Evolutionary conservation across 805 yeast genomes (phyloP), one percentile per base, ranked within the genome.

Genomic region (Hanseniaspora occidentalis): DNA sequence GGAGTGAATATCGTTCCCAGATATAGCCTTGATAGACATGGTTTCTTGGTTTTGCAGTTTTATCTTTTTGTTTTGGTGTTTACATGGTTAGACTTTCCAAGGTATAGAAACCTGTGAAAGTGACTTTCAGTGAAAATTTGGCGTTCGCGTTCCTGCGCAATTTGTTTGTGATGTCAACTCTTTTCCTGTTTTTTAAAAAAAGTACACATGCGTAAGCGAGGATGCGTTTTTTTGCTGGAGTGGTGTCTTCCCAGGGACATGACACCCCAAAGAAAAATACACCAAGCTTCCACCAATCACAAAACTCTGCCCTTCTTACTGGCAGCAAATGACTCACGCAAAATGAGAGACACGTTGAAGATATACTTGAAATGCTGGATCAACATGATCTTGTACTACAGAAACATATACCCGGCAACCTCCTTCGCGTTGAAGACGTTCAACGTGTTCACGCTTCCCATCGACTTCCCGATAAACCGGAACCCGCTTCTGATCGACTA

Each of bases 1-100:
- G 44, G 70, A 66, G 47, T 82, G 84, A 6, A 86, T 69, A 48
- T 88, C 94, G 8, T 50, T 49, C 1, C 47, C 47, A 26, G 64
- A 65, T 21, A 77, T 72, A 4, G 65, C 64, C 25, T 51, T 43
- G 13, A 67, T 60, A 6, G 21, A 21, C 20, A 16, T 37, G n/a
- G n/a, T n/a, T n/a, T n/a, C n/a, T 27, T 31, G 9, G 14, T 4
- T 4, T 13, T 14, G 27, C 35, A 24, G 22, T 18, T 16, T 17
- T 38, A 13, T 22, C 19, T 25, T 14, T 13, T 8, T 19, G 23
- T n/a, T 14, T 8, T 22, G 40, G 20, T 33, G 7, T 25, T 27
- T 8, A 8, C 18, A 13, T 24, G 2, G 23, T 19, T 21, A 11
- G 3, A n/a, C n/a, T 20, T 20, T 33, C 19, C 13, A 7, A 5